phyloP scores from a whole-genome alignment of 768 basidiomycete genomes.

The Pleurotus platypus region DNA sequence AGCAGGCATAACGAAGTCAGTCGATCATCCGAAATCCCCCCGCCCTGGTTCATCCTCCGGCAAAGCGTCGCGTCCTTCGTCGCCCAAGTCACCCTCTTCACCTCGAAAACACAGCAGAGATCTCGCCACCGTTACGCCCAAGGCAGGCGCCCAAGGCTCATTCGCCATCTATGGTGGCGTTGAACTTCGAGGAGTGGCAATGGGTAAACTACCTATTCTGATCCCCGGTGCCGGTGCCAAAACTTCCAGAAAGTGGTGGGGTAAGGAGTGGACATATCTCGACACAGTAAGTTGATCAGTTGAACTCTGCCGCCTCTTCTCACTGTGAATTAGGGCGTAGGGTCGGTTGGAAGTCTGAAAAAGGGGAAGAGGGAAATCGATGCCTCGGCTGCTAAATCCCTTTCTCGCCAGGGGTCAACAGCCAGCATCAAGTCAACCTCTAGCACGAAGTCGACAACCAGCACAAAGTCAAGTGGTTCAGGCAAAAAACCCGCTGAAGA shows the following conservation, averaged over 20 bases:
- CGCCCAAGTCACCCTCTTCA: not conserved
- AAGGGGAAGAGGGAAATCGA: not conserved
- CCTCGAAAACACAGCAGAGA: not conserved
- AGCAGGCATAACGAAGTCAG: not conserved
- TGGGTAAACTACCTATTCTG: not conserved
- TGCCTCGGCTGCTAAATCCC: not conserved
- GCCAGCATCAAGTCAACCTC: not conserved
- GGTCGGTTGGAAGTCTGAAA: not conserved
- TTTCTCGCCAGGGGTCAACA: not conserved
- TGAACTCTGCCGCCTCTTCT: not conserved
- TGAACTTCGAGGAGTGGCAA: slow-evolving; percentile 1
- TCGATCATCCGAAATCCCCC: not conserved
- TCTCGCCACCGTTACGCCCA: not conserved
- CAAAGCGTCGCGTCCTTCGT: not conserved
- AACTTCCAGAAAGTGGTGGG: not conserved
- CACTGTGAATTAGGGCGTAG: not conserved
- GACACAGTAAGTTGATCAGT: not conserved
- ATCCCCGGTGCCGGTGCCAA: not conserved
- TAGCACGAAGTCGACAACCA: not conserved
- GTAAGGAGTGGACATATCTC: not conserved
- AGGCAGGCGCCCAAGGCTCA: not conserved
- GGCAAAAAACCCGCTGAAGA: not conserved
- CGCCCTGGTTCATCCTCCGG: not conserved
- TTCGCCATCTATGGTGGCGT: not conserved
- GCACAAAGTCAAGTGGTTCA: not conserved